Base-by-base conservation (phyloP, 2,329 filamentous ascomycete species). In the Fusarium verticillioides region DNA sequence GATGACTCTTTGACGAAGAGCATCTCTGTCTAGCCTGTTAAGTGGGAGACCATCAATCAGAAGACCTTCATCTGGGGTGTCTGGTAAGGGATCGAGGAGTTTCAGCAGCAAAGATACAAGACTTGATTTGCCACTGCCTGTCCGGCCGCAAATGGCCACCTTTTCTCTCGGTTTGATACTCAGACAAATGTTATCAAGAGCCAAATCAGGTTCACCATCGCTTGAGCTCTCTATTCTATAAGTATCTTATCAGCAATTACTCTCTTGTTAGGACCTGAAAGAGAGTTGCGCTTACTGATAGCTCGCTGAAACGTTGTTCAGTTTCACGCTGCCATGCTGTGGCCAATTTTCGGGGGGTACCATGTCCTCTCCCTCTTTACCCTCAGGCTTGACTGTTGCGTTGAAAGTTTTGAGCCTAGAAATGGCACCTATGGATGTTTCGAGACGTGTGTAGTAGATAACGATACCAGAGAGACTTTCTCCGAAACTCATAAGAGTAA, bases 1-100 rank as follows among this genome's bases (percentile, higher is more conserved):
- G 47, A 88, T 85, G 52, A 90, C 79, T 2, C 83, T 84, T 49
- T 84, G 78, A 9, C 87, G 85, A 2, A 89, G 81, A 0, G 77
- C 74, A 1, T 78, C 30, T 12, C 87, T 83, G 63, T 85, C 74
- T 19, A 89, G 80, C 2, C 62, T 69, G 40, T 77, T 40, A 3
- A 85, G 78, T 0, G 81, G 76, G 0, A 84, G 56, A 23, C 75
- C 80, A 69, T 89, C 87, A 30, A 89, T 85, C 0, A 75, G 60
- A 28, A 87, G 72, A 11, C 63, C 60, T 1, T 58, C 52, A 9
- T 67, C 69, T 0, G 56, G 69, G 0, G 15, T 44, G 5, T 74
- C 1, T 75, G 80, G 65, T 0, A 82, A 36, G 1, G 83, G 83
- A 28, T 86, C 83, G 7, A 87, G 77, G 1, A 87, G 79, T 4